Evolutionary conservation across 2,329 filamentous ascomycete species (phyloP).

Genomic region (Microthyrium microscopicum): DNA sequence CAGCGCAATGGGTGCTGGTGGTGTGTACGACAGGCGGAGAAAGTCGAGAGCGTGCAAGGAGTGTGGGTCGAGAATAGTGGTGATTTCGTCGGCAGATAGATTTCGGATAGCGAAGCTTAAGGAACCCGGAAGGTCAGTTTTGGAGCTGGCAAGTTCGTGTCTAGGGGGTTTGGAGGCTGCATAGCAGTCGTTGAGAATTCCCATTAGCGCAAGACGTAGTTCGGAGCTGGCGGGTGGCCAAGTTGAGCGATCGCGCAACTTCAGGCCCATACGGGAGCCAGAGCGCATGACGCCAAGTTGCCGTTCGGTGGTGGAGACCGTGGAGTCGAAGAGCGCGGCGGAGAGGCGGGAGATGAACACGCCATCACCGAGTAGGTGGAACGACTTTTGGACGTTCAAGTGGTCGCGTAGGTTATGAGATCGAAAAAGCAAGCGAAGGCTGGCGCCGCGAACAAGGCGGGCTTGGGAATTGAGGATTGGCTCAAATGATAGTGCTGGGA

Average conservation of each 20-base stretch:
- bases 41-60: constrained; percentile 87
- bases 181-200: constrained; percentile 64
- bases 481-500: constrained; percentile 56
- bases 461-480: constrained; percentile 61
- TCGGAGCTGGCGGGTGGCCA: constrained; percentile 95
- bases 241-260: constrained; percentile 60
- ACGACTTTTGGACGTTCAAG: constrained; percentile 57
- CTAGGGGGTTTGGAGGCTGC: constrained; percentile 19
- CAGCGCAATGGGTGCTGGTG: constrained; percentile 51
- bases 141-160: constrained; percentile 5
- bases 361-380: constrained; percentile 72
- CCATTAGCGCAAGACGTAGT: constrained; percentile 74
- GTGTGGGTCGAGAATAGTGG: constrained; percentile 66
- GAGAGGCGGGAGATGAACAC: constrained; percentile 66
- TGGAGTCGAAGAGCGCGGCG: constrained; percentile 69
- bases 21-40: constrained; percentile 67
- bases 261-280: constrained; percentile 60
- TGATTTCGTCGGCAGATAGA: constrained; percentile 60
- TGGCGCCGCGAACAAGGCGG: constrained; percentile 58
- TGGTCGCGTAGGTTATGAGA: constrained; percentile 57
- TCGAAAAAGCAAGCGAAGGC: constrained; percentile 60
- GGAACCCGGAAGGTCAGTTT: constrained; percentile 23
- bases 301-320: constrained; percentile 63
- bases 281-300: constrained; percentile 50
- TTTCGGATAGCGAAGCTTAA: constrained; percentile 65